Evolutionary conservation across 345 rosid genomes (phyloP).

Genomic region (Melaleuca alternifolia): DNA sequence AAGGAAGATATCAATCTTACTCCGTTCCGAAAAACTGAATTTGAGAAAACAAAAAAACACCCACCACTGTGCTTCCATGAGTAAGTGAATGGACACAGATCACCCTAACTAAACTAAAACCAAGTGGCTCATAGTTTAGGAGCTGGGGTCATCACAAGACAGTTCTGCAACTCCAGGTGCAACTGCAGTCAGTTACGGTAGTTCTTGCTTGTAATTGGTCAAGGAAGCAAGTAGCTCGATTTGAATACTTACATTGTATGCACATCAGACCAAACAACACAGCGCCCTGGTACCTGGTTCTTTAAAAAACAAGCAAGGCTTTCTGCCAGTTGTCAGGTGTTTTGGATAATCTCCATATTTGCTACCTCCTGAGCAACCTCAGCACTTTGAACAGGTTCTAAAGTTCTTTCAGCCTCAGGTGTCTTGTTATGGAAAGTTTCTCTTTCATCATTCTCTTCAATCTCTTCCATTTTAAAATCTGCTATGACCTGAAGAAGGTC

Average conservation of each 20-base stretch:
- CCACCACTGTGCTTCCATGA: not conserved
- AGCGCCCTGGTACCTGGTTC: not conserved
- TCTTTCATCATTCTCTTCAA: not conserved
- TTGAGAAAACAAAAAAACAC: not conserved
- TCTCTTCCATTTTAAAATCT: not conserved
- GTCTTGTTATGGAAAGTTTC: not conserved
- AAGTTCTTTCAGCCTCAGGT: not conserved
- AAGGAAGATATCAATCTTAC: not conserved
- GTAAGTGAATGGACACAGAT: not conserved
- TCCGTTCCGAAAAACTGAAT: not conserved
- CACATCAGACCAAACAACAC: not conserved
- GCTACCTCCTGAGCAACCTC: not conserved
- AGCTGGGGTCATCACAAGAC: not conserved
- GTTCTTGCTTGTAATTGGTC: not conserved
- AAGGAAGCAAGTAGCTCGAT: not conserved
- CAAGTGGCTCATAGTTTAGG: not conserved
- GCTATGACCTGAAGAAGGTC: conserved; percentile 26
- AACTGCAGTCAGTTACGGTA: not conserved
- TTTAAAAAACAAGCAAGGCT: not conserved
- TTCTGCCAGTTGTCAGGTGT: not conserved
- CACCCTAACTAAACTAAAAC: not conserved
- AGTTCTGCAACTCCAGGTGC: not conserved
- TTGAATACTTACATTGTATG: not conserved
- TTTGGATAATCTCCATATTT: not conserved
- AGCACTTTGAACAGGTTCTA: not conserved